These are phyloP conservation scores for Asterochloris sp. DNA, from an alignment of 139 green algal genomes.

Conservation along the genomic window DNA sequence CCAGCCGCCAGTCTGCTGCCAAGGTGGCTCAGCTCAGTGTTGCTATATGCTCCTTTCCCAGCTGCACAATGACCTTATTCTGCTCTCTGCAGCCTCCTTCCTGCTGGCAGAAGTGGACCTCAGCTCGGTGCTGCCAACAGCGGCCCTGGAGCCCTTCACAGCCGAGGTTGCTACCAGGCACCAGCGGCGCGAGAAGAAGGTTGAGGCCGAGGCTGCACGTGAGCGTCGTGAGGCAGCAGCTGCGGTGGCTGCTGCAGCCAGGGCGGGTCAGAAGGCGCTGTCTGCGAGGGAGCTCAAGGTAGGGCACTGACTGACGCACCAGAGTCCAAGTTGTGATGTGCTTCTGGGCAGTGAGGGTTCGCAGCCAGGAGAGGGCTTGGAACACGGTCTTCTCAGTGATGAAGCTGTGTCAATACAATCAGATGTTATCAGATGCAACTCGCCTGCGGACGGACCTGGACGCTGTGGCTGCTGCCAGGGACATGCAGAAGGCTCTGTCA, in stretches of 20 bases:
- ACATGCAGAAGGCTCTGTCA: too few relatives aligned
- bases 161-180: constrained; percentile 60
- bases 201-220: constrained; percentile 9
- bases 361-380: too few relatives aligned
- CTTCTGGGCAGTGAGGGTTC: background rate
- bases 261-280: background rate
- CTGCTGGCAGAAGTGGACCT: constrained; percentile 57
- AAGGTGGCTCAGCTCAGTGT: too few relatives aligned
- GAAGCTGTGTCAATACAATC: too few relatives aligned
- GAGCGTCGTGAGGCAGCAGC: background rate
- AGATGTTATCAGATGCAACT: too few relatives aligned
- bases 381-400: too few relatives aligned
- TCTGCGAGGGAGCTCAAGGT: constrained; percentile 2
- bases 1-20: too few relatives aligned
- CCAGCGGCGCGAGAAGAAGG: constrained; percentile 36
- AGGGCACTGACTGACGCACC: background rate
- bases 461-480: too few relatives aligned
- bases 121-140: constrained; percentile 38
- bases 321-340: background rate
- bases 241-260: background rate
- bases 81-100: constrained; percentile 26
- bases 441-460: too few relatives aligned
- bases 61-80: background rate
- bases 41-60: too few relatives aligned
- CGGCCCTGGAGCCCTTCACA: constrained; percentile 60